These are phyloP conservation scores for Acanthochlamys bracteata DNA, from an alignment of 106 monocot genomes.

Conservation along the genomic window DNA sequence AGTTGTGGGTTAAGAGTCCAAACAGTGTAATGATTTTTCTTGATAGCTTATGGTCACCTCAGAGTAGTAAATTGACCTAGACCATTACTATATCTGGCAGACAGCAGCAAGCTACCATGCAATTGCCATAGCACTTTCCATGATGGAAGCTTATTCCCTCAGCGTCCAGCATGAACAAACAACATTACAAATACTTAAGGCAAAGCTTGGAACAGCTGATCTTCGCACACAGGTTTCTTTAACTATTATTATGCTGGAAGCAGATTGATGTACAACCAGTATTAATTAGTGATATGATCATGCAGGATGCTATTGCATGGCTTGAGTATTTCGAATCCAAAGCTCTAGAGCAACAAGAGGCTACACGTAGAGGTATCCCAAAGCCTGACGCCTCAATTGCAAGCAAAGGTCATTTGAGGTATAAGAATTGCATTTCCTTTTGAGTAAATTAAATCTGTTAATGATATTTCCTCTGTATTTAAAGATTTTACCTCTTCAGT, in stretches of 20 bases:
- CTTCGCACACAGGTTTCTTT: slow-evolving; percentile 95
- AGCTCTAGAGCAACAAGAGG: slow-evolving; percentile 91
- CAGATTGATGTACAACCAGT: slow-evolving; percentile 6
- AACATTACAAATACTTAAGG: slow-evolving; percentile 85
- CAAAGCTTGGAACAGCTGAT: slow-evolving; percentile 94
- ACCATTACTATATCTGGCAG: too few species aligned
- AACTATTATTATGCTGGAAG: too few species aligned
- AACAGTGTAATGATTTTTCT: too few species aligned
- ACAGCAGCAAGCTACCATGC: slow-evolving; percentile 99
- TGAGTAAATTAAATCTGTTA: background rate
- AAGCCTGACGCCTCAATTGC: slow-evolving; percentile 96
- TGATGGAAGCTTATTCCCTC: slow-evolving; percentile 97
- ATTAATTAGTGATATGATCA: slow-evolving; percentile 2
- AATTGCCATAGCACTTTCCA: slow-evolving; percentile 93
- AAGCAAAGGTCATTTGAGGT: slow-evolving; percentile 98
- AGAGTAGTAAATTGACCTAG: too few species aligned
- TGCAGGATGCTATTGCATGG: slow-evolving; percentile 94
- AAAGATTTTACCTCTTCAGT: slow-evolving; percentile 51
- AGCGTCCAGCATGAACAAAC: slow-evolving; percentile 99
- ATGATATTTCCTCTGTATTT: slow-evolving; percentile 11
- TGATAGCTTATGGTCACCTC: too few species aligned
- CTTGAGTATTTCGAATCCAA: slow-evolving; percentile 96
- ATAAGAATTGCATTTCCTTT: slow-evolving; percentile 6
- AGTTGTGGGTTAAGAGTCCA: too few species aligned
- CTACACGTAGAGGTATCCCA: slow-evolving; percentile 76